A percentile compares a stretch with the other conserved stretches of the same genome.
Evolutionary conservation across 2,329 filamentous ascomycete species (phyloP).

Genomic region (Mycosphaerella arachidis): DNA sequence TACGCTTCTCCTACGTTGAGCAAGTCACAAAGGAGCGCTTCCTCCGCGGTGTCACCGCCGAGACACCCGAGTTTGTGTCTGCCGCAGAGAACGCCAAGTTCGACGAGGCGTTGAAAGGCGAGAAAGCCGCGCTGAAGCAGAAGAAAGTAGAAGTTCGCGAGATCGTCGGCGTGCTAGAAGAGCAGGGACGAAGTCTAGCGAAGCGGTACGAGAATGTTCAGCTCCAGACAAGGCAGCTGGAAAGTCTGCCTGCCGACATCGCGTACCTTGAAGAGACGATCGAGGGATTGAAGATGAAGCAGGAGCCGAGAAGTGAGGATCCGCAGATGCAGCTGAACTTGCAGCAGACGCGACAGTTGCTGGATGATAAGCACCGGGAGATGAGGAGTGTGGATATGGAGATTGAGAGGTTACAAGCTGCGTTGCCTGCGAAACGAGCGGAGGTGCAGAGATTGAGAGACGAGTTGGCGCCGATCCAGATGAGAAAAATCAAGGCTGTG

Average conservation of each 20-base stretch:
- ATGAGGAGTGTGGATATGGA: slow-evolving; percentile 40
- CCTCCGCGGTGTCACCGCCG: slow-evolving; percentile 83
- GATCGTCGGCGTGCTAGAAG: slow-evolving; percentile 69
- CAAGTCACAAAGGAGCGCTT: slow-evolving; percentile 99
- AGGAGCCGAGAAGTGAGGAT: slow-evolving; percentile 31
- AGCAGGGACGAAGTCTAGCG: slow-evolving; percentile 55
- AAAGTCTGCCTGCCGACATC: slow-evolving; percentile 50
- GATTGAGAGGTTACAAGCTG: slow-evolving; percentile 51
- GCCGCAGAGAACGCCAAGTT: slow-evolving; percentile 75
- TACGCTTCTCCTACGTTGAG: slow-evolving; percentile 95
- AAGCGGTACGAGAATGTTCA: slow-evolving; percentile 52
- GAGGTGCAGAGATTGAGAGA: slow-evolving; percentile 63
- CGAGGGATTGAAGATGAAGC: slow-evolving; percentile 40
- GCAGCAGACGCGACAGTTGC: slow-evolving; percentile 39
- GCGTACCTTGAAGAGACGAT: slow-evolving; percentile 49
- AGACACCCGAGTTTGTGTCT: slow-evolving; percentile 80
- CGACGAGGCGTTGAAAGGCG: slow-evolving; percentile 62
- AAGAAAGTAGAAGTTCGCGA: slow-evolving; percentile 74
- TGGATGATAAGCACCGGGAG: slow-evolving; percentile 40
- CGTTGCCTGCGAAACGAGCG: slow-evolving; percentile 60
- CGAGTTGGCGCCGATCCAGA: slow-evolving; percentile 65
- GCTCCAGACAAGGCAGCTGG: slow-evolving; percentile 49
- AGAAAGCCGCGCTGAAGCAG: slow-evolving; percentile 71
- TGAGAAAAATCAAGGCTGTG: slow-evolving; percentile 60
- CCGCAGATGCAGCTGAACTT: slow-evolving; percentile 43